Evolutionary conservation across 306 rosid species (phyloP), one percentile per base, ranked within the genome.

Genomic region (Mucuna pruriens): DNA sequence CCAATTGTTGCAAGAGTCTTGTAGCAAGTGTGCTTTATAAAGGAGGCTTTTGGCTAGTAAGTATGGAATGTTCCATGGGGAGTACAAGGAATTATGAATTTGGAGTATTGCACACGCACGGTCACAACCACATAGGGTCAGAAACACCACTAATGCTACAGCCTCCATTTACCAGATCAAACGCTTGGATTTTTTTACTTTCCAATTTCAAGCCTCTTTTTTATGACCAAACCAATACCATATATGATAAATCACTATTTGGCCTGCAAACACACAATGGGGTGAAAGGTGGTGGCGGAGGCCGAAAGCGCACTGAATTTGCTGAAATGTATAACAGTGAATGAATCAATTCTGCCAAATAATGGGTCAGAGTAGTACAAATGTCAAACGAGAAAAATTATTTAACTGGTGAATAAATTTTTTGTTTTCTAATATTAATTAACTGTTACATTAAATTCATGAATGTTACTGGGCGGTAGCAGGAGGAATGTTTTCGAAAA

Each of bases 131-230:
- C 11, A 17, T 38, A 5, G 39, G 29, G 72, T 52, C 23, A n/a
- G 54, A 66, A 20, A 54, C 13, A 9, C 4, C 81, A 46, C n/a
- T n/a, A n/a, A n/a, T n/a, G n/a, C 38, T 31, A 33, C 20, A 22
- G 19, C 42, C 29, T 13, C 65, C 33, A 51, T 39, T 38, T 25
- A 67, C 68, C 29, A 4, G 40, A 11, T 46, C 62, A 62, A 61
- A 75, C 3, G 2, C 5, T 74, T 3, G 22, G 26, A 20, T 17
- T 69, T 25, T 26, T 25, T 1, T 5, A n/a, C 6, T 5, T 44
- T 40, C 1, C n/a, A 34, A 60, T 44, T 80, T 46, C 49, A 36
- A 83, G 40, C 74, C 66, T 60, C n/a, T n/a, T 23, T 60, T 83
- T 46, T 76, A 60, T 77, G 78, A 77, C 86, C 68, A n/a, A 10